Conservation (phyloP, 805 yeast species). For the Zygosaccharomyces rouxii region DNA sequence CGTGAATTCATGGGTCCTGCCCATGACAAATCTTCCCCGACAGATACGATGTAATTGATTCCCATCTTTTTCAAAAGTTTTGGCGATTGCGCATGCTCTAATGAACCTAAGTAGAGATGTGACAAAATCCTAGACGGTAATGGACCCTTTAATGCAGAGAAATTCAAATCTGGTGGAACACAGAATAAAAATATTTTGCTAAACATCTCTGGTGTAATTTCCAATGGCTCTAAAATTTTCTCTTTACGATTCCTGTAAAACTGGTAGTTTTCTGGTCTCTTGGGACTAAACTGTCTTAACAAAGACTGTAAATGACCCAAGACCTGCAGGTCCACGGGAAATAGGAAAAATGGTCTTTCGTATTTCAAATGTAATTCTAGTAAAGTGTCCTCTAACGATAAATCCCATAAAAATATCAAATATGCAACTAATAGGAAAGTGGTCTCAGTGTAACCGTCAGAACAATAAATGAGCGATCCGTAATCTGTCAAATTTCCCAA, state of each 20-base stretch:
- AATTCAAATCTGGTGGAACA: constrained; percentile 26
- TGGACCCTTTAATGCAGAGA: constrained; percentile 49
- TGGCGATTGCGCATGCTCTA: constrained; percentile 73
- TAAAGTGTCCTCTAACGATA: constrained; percentile 60
- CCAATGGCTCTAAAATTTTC: constrained; percentile 12
- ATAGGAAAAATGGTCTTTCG: constrained; percentile 80
- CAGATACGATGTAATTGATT: constrained; percentile 72
- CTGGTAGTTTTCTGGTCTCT: constrained; percentile 16
- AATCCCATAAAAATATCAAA: constrained; percentile 61
- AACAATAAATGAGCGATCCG: constrained; percentile 63
- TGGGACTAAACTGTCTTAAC: constrained; percentile 58
- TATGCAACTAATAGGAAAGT: constrained; percentile 70
- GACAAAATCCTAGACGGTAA: constrained; percentile 81
- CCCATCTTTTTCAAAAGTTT: constrained; percentile 60
- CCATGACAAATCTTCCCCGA: constrained; percentile 80
- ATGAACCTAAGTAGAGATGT: constrained; percentile 79
- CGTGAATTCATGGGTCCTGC: constrained; percentile 10
- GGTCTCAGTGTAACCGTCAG: constrained; percentile 91
- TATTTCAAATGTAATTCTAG: constrained; percentile 55
- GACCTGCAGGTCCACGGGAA: constrained; percentile 67
- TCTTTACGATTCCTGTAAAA: neutral
- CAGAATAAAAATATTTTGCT: constrained; percentile 34
- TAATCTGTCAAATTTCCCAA: constrained; percentile 23
- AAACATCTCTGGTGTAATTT: constrained; percentile 31
- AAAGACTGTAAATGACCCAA: constrained; percentile 61